These are phyloP conservation scores for Acanthamoeba royreba DNA, from an alignment of 208 protist genomes.

Conservation along the genomic window DNA sequence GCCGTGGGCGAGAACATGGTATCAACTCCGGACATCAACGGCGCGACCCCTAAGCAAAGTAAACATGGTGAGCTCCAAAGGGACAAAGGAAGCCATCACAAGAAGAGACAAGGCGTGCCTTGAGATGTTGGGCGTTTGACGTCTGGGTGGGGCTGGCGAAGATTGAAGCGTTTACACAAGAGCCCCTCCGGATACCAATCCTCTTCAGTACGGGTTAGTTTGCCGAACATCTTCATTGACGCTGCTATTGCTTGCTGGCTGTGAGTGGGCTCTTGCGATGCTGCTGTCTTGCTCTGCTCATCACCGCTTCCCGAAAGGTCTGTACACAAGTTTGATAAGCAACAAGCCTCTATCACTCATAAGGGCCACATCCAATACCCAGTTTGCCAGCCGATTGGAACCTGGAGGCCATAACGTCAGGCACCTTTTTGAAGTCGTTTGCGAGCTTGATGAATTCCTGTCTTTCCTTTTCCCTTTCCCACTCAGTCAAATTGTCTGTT, in stretches of 20 bases:
- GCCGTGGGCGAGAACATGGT: background rate
- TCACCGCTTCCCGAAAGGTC: background rate
- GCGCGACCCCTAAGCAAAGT: background rate
- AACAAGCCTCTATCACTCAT: background rate
- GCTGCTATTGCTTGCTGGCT: background rate
- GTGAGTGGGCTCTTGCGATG: background rate
- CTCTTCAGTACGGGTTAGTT: background rate
- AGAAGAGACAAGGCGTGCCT: background rate
- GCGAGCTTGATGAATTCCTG: constrained; percentile 13
- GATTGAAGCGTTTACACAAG: constrained; percentile 43
- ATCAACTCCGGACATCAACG: background rate
- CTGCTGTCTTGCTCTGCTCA: background rate
- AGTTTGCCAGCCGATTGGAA: background rate
- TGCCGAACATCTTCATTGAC: constrained; percentile 36
- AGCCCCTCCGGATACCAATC: constrained; percentile 25
- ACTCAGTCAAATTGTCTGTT: background rate
- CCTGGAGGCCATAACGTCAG: constrained; percentile 26
- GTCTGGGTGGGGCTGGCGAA: background rate
- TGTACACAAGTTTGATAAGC: background rate
- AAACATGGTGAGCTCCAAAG: background rate
- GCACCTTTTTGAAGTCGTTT: background rate
- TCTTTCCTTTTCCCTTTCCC: constrained; percentile 18
- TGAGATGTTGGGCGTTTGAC: background rate
- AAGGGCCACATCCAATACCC: background rate
- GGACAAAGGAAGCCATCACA: background rate